Percentiles rank a stretch among this genome's conserved stretches.
Evolutionary conservation across 805 yeast species (phyloP).

Genomic region (Grigorovia yakushimaensis): DNA sequence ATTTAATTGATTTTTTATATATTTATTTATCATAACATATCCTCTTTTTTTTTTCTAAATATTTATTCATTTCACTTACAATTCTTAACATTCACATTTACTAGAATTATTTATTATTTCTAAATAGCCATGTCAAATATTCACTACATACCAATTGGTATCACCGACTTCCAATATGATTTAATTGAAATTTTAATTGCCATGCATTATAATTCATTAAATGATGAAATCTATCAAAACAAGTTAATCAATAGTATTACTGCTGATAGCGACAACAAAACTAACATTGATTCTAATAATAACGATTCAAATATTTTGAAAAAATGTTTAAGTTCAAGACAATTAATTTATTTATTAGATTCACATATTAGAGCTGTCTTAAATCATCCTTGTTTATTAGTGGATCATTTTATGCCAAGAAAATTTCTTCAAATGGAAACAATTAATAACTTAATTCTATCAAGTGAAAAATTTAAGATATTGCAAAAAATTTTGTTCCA

Average conservation of each 20-base stretch:
- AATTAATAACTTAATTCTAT: constrained; percentile 40
- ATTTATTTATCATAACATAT: no score
- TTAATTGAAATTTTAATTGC: constrained; percentile 35
- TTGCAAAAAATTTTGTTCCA: constrained; percentile 37
- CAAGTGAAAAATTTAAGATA: constrained; percentile 51
- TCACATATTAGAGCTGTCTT: constrained; percentile 39
- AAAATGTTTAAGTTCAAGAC: constrained; percentile 29
- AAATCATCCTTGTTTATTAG: constrained; percentile 62
- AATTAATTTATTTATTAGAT: constrained; percentile 22
- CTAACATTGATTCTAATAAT: background rate
- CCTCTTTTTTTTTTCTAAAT: no score
- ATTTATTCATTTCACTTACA: no score
- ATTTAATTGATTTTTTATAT: no score
- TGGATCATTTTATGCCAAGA: constrained; percentile 69
- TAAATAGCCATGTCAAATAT: background rate
- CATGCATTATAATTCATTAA: constrained; percentile 32
- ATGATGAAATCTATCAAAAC: background rate
- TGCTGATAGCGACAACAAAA: background rate
- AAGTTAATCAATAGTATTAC: background rate
- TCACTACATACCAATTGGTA: constrained; percentile 33
- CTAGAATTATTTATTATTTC: no score
- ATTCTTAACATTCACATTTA: no score
- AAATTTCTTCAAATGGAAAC: constrained; percentile 58
- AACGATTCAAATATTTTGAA: background rate
- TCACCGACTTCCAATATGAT: constrained; percentile 36